Conservation (phyloP, 2,329 filamentous ascomycete species). For the Aspergillus sp. region DNA sequence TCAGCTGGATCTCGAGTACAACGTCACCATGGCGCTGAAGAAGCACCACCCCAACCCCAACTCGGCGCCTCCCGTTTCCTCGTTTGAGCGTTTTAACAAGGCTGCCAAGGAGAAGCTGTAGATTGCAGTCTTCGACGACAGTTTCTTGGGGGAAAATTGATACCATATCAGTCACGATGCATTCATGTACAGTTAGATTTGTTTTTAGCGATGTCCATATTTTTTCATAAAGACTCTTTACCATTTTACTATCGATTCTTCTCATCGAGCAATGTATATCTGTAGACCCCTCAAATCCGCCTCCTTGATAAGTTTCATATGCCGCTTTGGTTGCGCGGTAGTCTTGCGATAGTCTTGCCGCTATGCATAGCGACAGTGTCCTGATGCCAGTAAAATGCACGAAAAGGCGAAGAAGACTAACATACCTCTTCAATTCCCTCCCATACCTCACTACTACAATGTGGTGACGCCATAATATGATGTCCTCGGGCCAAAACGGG, state of each 20-base stretch:
- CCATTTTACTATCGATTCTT: neutral
- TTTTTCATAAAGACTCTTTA: neutral
- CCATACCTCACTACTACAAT: too few relatives aligned
- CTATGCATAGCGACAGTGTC: too few relatives aligned
- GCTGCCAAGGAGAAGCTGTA: slow-evolving; percentile 20
- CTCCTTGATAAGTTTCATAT: too few relatives aligned
- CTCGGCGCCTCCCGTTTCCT: slow-evolving; percentile 43
- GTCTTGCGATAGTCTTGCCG: too few relatives aligned
- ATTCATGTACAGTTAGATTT: neutral
- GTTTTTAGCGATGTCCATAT: neutral
- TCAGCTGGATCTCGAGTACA: slow-evolving; percentile 63
- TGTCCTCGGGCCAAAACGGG: too few relatives aligned
- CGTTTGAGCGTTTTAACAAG: slow-evolving; percentile 43
- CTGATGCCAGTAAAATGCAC: too few relatives aligned
- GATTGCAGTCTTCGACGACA: neutral
- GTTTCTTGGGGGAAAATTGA: neutral
- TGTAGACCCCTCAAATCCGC: too few relatives aligned
- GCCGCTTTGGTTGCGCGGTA: too few relatives aligned
- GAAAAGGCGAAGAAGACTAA: too few relatives aligned
- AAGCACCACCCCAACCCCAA: slow-evolving; percentile 46
- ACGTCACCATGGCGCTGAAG: slow-evolving; percentile 60
- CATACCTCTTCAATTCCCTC: too few relatives aligned
- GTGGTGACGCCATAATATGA: too few relatives aligned
- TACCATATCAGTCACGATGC: neutral
- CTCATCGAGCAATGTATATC: too few relatives aligned